Evolutionary conservation across 2,329 filamentous ascomycete species (phyloP).

Genomic region (Cordyceps tenuipes): DNA sequence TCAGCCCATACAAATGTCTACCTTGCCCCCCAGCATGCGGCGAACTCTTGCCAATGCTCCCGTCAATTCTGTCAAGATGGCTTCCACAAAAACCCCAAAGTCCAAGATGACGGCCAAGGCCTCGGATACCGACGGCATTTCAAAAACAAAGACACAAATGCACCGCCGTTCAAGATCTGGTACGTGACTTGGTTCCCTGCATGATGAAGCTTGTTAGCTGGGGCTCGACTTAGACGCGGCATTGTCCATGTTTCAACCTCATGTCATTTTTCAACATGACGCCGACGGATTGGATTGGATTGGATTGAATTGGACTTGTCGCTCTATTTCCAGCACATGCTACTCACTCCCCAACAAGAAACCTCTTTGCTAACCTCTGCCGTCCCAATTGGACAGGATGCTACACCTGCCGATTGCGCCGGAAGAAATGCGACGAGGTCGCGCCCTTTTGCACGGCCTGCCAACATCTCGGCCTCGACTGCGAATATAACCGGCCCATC

Average conservation of each 20-base stretch:
- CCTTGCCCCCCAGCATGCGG: conserved; percentile 53
- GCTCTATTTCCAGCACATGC: neutral
- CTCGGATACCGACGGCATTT: conserved; percentile 37
- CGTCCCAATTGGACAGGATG: conserved; percentile 41
- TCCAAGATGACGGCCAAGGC: conserved; percentile 49
- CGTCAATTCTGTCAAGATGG: conserved; percentile 47
- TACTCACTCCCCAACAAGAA: neutral
- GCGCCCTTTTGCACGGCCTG: conserved; percentile 55
- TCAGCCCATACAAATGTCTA: conserved; percentile 54
- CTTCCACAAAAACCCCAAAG: conserved; percentile 51
- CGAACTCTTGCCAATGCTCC: conserved; percentile 41
- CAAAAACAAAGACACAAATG: conserved; percentile 73
- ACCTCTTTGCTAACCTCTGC: conserved; percentile 22
- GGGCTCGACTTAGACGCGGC: conserved; percentile 23
- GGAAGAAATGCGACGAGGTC: conserved; percentile 63
- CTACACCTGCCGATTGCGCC: conserved; percentile 59
- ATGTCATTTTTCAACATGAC: too few species aligned
- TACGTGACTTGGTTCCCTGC: conserved; percentile 44
- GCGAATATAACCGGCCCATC: conserved; percentile 92
- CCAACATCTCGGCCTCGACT: conserved; percentile 70
- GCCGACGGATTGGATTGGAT: too few species aligned
- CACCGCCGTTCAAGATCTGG: conserved; percentile 91
- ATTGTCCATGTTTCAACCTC: too few species aligned
- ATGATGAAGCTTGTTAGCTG: neutral
- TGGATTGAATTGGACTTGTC: too few species aligned